A percentile compares a stretch with the other conserved stretches of the same genome.
Evolutionary conservation across 2,329 filamentous ascomycete genomes (phyloP).

Genomic region (Gaeumannomyces sp.): DNA sequence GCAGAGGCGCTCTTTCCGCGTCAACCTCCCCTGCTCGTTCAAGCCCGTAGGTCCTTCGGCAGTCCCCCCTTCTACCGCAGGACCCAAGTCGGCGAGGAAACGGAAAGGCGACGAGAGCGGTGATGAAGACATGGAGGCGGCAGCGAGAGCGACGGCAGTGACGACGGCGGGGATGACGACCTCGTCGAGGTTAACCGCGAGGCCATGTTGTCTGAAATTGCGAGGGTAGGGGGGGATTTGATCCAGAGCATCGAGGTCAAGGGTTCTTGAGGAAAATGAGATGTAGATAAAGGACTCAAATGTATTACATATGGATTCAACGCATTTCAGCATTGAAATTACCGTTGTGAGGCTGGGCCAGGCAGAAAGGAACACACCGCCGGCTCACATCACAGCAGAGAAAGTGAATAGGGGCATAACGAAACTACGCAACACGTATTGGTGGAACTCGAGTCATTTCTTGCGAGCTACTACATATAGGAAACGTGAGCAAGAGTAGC

Average conservation of each 20-base stretch:
- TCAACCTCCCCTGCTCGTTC: slow-evolving; percentile 64
- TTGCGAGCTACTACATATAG: neutral
- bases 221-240: slow-evolving; percentile 59
- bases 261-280: slow-evolving; percentile 6
- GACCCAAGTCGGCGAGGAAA: slow-evolving; percentile 14
- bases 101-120: neutral
- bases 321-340: no score
- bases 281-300: neutral
- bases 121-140: slow-evolving; percentile 15
- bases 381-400: neutral
- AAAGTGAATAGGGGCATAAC: neutral
- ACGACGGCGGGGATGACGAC: slow-evolving; percentile 22
- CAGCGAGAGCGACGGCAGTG: slow-evolving; percentile 25
- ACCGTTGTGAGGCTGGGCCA: no score
- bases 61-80: slow-evolving; percentile 14
- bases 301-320: no score
- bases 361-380: no score
- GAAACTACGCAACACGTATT: no score
- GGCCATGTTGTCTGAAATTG: slow-evolving; percentile 67
- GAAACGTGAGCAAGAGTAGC: no score
- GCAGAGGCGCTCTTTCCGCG: slow-evolving; percentile 56
- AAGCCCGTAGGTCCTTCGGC: slow-evolving; percentile 35
- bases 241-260: slow-evolving; percentile 59
- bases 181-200: slow-evolving; percentile 59
- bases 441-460: neutral